Base-by-base conservation (phyloP, 768 basidiomycete species). In the Pleurotus citrinopileatus region DNA sequence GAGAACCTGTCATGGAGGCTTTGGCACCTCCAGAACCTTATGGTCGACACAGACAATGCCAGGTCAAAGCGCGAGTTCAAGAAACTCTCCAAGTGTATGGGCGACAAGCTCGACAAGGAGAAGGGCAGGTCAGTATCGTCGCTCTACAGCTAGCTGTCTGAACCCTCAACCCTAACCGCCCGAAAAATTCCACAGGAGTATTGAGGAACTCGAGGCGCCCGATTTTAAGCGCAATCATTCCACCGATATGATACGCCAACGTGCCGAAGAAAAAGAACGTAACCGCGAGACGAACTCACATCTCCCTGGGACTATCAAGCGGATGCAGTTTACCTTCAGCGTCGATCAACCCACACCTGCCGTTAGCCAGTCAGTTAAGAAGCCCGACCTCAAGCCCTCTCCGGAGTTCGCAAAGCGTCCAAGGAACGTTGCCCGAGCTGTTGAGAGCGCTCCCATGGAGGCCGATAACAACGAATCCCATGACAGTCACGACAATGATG, bases 1-100 rank as follows among this genome's bases (percentile, higher is more conserved):
- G 91, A 93, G 80, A 94, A 94, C 79, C 73, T 94, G 71, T 87
- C 86, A 61, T 94, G 91, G 91, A 83, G 91, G 65, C 80, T 94
- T 69, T 94, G 91, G 91, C 90, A 93, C 67, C 83, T 94, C 46
- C 91, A 94, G 73, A 90, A 85, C 62, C 82, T 93, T 62, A 93
- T 93, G 75, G 91, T 94, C 72, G 91, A 94, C 72, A 80, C 85
- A 57, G 92, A 94, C 78, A 91, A 91, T 59, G 90, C 91, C 38
- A 89, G 84, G 71, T 84, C 87, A 13, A 91, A 91, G 67, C 87
- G 91, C 45, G 90, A 93, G 72, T 93, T 94, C 78, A 89, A 86
- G 75, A 91, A 90, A 63, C 83, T 94, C 53, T 89, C 87, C 62
- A 91, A 88, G 70, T 81, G 71, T 67, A 94, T 94, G 92, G 82